Conservation (phyloP, 2,329 filamentous ascomycete genomes). For the Monosporascus cannonballus region DNA sequence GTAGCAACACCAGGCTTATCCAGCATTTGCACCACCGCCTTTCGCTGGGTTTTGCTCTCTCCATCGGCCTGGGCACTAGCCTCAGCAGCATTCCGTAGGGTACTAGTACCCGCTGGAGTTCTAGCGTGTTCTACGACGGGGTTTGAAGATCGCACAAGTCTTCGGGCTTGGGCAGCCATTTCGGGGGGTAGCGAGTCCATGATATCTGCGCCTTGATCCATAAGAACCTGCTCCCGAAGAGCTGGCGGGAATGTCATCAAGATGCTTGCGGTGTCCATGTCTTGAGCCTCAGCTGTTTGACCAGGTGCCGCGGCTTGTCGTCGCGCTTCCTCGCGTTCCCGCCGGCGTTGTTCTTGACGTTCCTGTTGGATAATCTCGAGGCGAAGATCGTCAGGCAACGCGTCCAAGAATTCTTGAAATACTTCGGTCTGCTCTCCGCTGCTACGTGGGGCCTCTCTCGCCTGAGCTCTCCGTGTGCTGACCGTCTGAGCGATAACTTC, state of each 20-base stretch:
- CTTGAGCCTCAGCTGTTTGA: slow-evolving; percentile 43
- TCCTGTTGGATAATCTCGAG: slow-evolving; percentile 89
- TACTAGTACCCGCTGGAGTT: slow-evolving; percentile 31
- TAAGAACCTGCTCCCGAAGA: slow-evolving; percentile 77
- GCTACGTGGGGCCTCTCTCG: slow-evolving; percentile 57
- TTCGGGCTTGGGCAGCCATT: slow-evolving; percentile 78
- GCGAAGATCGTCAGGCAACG: slow-evolving; percentile 82
- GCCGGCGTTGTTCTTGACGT: slow-evolving; percentile 77
- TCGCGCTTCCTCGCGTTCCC: slow-evolving; percentile 75
- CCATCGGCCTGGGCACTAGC: slow-evolving; percentile 20
- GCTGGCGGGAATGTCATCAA: slow-evolving; percentile 81
- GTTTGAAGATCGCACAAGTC: slow-evolving; percentile 44
- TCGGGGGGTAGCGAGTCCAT: slow-evolving; percentile 79
- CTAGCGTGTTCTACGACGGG: slow-evolving; percentile 30
- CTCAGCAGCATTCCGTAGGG: slow-evolving; percentile 16
- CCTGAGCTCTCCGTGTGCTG: slow-evolving; percentile 74
- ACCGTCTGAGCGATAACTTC: slow-evolving; percentile 92
- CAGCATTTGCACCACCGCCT: slow-evolving; percentile 89
- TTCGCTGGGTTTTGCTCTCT: slow-evolving; percentile 64
- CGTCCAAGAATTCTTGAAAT: slow-evolving; percentile 89
- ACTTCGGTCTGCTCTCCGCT: slow-evolving; percentile 76
- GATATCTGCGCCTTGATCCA: slow-evolving; percentile 87
- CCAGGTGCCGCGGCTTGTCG: slow-evolving; percentile 56
- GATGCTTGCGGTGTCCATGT: slow-evolving; percentile 92
- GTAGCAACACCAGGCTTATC: slow-evolving; percentile 95